phyloP scores from a whole-genome alignment of 257 asterid species.

The Solanum piurae region DNA sequence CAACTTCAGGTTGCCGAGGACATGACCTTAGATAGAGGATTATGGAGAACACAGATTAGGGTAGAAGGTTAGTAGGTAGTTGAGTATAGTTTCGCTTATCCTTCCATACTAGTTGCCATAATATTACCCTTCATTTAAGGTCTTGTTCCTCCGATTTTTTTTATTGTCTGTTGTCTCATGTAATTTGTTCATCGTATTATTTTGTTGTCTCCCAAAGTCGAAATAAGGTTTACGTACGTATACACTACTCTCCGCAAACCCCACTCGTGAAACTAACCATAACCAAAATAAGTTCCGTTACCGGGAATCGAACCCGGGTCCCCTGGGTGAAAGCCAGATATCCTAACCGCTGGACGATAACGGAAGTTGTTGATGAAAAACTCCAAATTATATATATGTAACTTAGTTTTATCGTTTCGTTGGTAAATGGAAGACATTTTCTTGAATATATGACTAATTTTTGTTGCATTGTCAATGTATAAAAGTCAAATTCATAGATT shows the following conservation, averaged over 20 bases:
- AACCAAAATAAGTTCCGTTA: slow-evolving; percentile 30
- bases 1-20: background rate
- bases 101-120: background rate
- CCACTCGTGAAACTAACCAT: no score
- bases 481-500: background rate
- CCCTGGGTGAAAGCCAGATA: slow-evolving; percentile 95
- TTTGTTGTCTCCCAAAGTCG: no score
- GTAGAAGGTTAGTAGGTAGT: background rate
- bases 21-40: background rate
- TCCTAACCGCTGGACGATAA: slow-evolving; percentile 96
- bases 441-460: background rate
- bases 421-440: background rate
- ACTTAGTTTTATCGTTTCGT: background rate
- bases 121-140: background rate
- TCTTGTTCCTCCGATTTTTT: background rate
- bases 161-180: background rate
- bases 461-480: background rate
- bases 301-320: slow-evolving; percentile 98
- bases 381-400: no score
- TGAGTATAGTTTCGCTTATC: background rate
- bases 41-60: background rate
- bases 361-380: background rate
- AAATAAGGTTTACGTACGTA: no score
- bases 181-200: background rate
- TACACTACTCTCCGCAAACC: no score